These are phyloP conservation scores for Schwanniomyces yamadae DNA, from an alignment of 805 yeast species.

Conservation along the genomic window DNA sequence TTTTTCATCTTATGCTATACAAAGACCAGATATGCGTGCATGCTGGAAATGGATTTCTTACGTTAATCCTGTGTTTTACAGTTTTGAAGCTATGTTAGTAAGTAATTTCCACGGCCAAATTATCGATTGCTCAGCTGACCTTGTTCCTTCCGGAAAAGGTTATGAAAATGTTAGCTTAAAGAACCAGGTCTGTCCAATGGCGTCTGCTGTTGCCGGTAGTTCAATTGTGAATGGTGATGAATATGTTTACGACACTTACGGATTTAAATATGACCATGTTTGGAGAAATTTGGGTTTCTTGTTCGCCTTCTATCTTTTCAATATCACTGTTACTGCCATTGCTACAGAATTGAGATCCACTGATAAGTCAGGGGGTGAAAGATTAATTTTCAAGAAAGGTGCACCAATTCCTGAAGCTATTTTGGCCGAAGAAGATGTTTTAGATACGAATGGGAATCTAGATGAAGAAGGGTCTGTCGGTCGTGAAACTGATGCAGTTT, in stretches of 20 bases:
- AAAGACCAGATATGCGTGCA: conserved; percentile 54
- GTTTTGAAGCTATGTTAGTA: conserved; percentile 56
- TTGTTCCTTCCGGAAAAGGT: conserved; percentile 45
- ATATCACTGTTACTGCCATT: background rate
- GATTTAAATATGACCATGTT: conserved; percentile 45
- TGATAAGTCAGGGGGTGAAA: background rate
- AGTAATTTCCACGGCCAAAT: conserved; percentile 53
- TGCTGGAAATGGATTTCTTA: conserved; percentile 70
- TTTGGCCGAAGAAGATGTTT: background rate
- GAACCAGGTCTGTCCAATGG: conserved; percentile 20
- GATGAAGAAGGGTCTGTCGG: conserved; percentile 24
- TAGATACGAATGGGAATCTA: conserved; percentile 31
- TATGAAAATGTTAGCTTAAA: conserved; percentile 19
- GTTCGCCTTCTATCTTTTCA: conserved; percentile 51
- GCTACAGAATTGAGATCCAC: conserved; percentile 1
- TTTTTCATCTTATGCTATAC: conserved; percentile 60
- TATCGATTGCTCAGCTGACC: conserved; percentile 43
- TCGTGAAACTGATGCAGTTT: conserved; percentile 10
- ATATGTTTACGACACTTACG: conserved; percentile 38
- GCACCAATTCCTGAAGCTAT: background rate
- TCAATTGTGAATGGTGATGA: conserved; percentile 23
- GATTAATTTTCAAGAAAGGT: conserved; percentile 1
- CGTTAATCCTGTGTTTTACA: conserved; percentile 56
- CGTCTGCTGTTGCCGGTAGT: conserved; percentile 23
- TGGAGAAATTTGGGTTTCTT: conserved; percentile 70